Percentiles rank a stretch among this genome's conserved stretches.
Conservation (phyloP, 2,329 filamentous ascomycete genomes). For the Diaporthe humulicola region DNA sequence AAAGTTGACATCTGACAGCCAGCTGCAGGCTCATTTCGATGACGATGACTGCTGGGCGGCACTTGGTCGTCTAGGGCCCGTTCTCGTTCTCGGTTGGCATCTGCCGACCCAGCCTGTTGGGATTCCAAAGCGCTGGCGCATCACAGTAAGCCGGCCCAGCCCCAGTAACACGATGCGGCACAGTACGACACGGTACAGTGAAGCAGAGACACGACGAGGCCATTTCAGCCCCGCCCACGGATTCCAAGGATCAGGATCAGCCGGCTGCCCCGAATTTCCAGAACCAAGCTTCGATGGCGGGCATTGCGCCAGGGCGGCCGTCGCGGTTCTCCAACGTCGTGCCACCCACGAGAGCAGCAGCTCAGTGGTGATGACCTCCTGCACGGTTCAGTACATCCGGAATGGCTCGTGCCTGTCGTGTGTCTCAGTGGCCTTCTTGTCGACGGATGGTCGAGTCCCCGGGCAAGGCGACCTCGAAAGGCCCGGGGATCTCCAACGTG, state of each 20-base stretch:
- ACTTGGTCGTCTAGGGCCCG: not conserved
- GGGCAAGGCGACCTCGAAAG: not conserved
- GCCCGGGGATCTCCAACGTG: not conserved
- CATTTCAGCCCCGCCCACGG: not conserved
- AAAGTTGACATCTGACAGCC: conserved; percentile 25
- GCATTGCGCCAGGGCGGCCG: conserved; percentile 1
- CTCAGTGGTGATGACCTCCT: conserved; percentile 11
- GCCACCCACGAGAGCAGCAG: not conserved
- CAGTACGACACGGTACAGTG: not conserved
- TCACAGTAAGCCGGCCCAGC: not conserved
- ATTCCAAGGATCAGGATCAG: not conserved
- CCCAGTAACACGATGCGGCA: not conserved
- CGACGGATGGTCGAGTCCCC: not conserved
- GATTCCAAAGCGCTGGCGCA: conserved; percentile 4
- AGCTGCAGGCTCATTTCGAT: not conserved
- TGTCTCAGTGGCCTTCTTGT: not conserved
- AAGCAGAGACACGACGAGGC: not conserved
- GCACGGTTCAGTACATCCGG: conserved; percentile 5
- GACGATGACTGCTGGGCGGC: not conserved
- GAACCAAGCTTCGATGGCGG: conserved; percentile 13
- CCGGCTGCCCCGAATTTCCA: conserved; percentile 24
- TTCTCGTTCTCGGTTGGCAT: conserved; percentile 12
- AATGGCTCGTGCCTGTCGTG: not conserved
- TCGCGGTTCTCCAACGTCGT: conserved; percentile 21
- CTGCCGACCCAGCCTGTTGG: conserved; percentile 25